A percentile compares a stretch with the other conserved stretches of the same genome.
Conservation (phyloP, 805 yeast species). For the Yamadazyma sp. region DNA sequence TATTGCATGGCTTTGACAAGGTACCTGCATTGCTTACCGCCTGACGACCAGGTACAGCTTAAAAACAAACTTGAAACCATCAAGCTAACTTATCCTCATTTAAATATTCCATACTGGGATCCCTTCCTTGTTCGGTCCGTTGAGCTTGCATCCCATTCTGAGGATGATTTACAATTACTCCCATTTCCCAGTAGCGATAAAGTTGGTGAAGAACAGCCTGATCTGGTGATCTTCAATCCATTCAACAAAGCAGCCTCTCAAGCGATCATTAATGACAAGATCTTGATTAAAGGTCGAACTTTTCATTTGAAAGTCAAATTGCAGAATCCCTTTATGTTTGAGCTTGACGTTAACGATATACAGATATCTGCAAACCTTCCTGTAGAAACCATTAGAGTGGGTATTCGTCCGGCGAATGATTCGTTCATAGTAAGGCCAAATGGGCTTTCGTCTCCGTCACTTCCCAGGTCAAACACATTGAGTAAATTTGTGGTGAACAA, state of each 20-base stretch:
- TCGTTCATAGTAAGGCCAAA: background rate
- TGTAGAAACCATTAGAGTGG: constrained; percentile 29
- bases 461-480: constrained; percentile 6
- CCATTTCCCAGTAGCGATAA: constrained; percentile 28
- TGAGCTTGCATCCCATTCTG: constrained; percentile 19
- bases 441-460: constrained; percentile 3
- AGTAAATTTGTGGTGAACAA: constrained; percentile 10
- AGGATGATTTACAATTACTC: constrained; percentile 45
- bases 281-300: constrained; percentile 48
- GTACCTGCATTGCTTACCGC: constrained; percentile 52
- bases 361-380: constrained; percentile 29
- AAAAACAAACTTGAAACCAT: constrained; percentile 29
- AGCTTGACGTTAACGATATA: constrained; percentile 56
- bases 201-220: constrained; percentile 7
- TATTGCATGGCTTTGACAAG: constrained; percentile 56
- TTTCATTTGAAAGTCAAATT: constrained; percentile 56
- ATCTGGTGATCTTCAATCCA: constrained; percentile 52
- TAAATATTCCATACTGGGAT: constrained; percentile 65
- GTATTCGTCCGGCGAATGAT: constrained; percentile 3
- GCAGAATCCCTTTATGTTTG: constrained; percentile 81
- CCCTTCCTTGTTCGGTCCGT: constrained; percentile 59
- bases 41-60: constrained; percentile 56
- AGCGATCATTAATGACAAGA: constrained; percentile 46
- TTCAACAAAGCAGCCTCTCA: constrained; percentile 19
- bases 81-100: constrained; percentile 20